Base-by-base conservation (phyloP, 805 yeast species). In the Barnettozyma salicaria region DNA sequence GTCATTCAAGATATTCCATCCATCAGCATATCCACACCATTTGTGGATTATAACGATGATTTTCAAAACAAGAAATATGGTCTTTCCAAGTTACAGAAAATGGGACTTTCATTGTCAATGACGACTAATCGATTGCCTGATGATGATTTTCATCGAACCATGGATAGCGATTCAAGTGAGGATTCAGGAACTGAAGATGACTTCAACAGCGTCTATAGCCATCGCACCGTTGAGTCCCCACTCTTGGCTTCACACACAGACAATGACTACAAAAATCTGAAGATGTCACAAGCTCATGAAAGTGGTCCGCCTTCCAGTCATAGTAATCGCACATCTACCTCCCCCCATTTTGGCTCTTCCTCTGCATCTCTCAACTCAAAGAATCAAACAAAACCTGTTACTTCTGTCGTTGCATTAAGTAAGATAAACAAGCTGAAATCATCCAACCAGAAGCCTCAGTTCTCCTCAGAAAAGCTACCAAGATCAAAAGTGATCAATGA, bases 51-150 rank as follows among this genome's bases (percentile, higher is more conserved):
- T n/a, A 52, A 49, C 17, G 42, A 36, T 9, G 52, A 49, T 14
- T 41, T 53, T 20, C 54, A 53, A 31, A 49, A 48, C n/a, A 52
- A 49, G 32, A 60, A 52, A 35, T 63, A 58, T 41, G 55, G 56
- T 27, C 57, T 85, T 16, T 75, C 90, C 8, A 76, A 78, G 35
- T 58, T 87, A 35, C 92, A 84, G 52, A 77, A 75, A 42, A 64
- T 81, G 47, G 96, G 96, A 0, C 74, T 88, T 4, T 78, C 92
- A 1, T 71, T 85, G 41, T 78, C 80, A 34, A 83, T 89, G 80
- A 79, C 79, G 40, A 74, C 90, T 1, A 75, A 69, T 39, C 66
- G 64, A 47, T 60, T 78, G 4, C 58, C 59, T 7, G 61, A 59
- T 14, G 45, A 60, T 22, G 68, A 49, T 18, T 41, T 56, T 14